These are phyloP conservation scores for Noccaea caerulescens DNA, from an alignment of 345 rosid genomes.

Conservation along the genomic window DNA sequence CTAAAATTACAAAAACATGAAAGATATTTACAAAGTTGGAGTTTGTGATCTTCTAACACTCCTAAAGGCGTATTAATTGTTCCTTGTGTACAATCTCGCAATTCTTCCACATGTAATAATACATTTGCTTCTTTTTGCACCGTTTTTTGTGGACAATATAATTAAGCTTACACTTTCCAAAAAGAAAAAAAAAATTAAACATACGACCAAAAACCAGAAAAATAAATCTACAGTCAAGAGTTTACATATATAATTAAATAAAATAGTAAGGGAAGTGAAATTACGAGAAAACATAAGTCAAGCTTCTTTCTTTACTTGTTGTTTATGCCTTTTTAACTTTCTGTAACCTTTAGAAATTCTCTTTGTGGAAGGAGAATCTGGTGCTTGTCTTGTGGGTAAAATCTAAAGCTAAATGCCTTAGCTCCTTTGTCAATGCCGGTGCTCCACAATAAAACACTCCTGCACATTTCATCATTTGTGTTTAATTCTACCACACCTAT, in stretches of 20 bases:
- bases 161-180: conserved; percentile 21
- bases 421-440: conserved; percentile 69
- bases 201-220: conserved; percentile 28
- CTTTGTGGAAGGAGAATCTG: conserved; percentile 78
- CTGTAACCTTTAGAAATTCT: conserved; percentile 55
- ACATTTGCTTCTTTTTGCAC: conserved; percentile 22
- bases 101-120: conserved; percentile 9
- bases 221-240: conserved; percentile 36
- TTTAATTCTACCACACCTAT: too few relatives aligned
- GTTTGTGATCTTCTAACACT: background rate
- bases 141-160: background rate
- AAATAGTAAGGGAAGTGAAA: conserved; percentile 24
- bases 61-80: background rate
- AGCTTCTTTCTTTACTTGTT: background rate
- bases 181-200: background rate
- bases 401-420: conserved; percentile 70
- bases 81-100: background rate
- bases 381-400: conserved; percentile 76
- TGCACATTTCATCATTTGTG: conserved; percentile 37
- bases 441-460: conserved; percentile 87
- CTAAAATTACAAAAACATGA: too few relatives aligned
- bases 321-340: conserved; percentile 10
- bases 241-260: conserved; percentile 3
- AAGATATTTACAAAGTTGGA: too few relatives aligned
- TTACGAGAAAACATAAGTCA: conserved; percentile 33